Evolutionary conservation across 2,329 filamentous ascomycete genomes (phyloP).

Genomic region (Apiospora arundinis): DNA sequence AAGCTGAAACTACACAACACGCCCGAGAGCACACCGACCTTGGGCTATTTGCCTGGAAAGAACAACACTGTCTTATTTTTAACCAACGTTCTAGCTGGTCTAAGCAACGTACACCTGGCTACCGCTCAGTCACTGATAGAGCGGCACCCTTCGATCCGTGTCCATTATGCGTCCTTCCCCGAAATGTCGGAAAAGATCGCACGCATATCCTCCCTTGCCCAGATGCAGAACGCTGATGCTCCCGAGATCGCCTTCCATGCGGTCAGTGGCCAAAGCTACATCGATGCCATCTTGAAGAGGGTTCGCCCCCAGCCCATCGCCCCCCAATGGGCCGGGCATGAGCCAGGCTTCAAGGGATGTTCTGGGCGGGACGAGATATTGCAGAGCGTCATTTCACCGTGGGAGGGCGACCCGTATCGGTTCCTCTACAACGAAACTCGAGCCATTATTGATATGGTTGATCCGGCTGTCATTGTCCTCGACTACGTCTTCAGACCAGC

Average conservation of each 20-base stretch:
- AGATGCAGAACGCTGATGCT: neutral
- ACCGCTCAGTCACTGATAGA: constrained; percentile 43
- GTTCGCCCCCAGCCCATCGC: neutral
- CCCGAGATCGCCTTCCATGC: neutral
- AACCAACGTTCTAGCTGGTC: constrained; percentile 40
- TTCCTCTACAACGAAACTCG: neutral
- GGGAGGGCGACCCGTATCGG: neutral
- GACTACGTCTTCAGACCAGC: constrained; percentile 28
- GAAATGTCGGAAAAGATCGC: constrained; percentile 3
- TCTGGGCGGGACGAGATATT: neutral
- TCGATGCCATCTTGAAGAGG: neutral
- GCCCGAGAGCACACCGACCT: neutral
- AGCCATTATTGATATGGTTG: constrained; percentile 26
- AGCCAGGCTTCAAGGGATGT: neutral
- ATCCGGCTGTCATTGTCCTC: constrained; percentile 32
- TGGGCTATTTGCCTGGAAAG: constrained; percentile 20
- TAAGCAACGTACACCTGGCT: constrained; percentile 46
- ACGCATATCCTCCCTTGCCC: neutral
- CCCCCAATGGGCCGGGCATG: neutral
- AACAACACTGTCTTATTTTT: constrained; percentile 44
- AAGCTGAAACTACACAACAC: fast-evolving
- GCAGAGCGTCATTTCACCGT: neutral
- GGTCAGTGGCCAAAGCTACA: neutral
- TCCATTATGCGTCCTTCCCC: constrained; percentile 45
- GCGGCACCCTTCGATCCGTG: constrained; percentile 38